Percentiles rank a stretch among this genome's conserved stretches.
Evolutionary conservation across 129 eudicot species (phyloP).

Genomic region (carrot (Daucus carota)): DH1_v3.0 NC_030382.2:45251501-45252000

Average conservation of each 20-base stretch:
- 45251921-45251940: slow-evolving; percentile 94
- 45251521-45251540: slow-evolving; percentile 84
- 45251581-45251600: slow-evolving; percentile 15
- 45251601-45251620: slow-evolving; percentile 2
- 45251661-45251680: background rate
- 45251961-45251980: slow-evolving; percentile 95
- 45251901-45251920: slow-evolving; percentile 96
- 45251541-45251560: slow-evolving; percentile 84
- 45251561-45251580: slow-evolving; percentile 87
- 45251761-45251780: slow-evolving; percentile 73
- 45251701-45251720: slow-evolving; percentile 27
- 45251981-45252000: slow-evolving; percentile 93
- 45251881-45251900: slow-evolving; percentile 68
- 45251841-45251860: slow-evolving; percentile 94
- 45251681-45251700: background rate
- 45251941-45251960: slow-evolving; percentile 97
- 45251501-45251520: slow-evolving; percentile 87
- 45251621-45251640: background rate
- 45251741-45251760: slow-evolving; percentile 86
- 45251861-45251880: slow-evolving; percentile 44
- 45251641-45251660: background rate
- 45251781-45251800: slow-evolving; percentile 87
- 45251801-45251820: slow-evolving; percentile 78
- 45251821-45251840: slow-evolving; percentile 87
- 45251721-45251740: slow-evolving; percentile 98